Evolutionary conservation across 257 asterid genomes (phyloP).

Genomic region (Ophiorrhiza pumila): DNA sequence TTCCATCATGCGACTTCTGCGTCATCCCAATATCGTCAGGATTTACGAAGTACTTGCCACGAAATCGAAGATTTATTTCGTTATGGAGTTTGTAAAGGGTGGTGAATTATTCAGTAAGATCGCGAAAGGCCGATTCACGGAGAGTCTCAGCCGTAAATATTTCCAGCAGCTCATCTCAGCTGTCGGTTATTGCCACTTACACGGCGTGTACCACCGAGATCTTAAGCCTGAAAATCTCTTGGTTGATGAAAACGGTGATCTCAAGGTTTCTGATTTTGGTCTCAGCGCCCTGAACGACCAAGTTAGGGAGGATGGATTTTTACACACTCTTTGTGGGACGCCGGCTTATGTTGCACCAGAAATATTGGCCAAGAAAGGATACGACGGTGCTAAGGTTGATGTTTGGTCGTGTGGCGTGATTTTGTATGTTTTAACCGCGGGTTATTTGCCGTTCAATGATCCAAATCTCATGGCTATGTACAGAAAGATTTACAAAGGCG

Average conservation of each 20-base stretch:
- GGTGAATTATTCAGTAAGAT: conserved; percentile 74
- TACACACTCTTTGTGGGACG: conserved; percentile 92
- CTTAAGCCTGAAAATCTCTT: conserved; percentile 83
- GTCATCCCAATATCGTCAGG: conserved; percentile 59
- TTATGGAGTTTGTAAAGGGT: conserved; percentile 78
- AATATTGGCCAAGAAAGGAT: conserved; percentile 69
- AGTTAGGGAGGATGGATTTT: conserved; percentile 50
- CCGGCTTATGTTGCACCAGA: conserved; percentile 99
- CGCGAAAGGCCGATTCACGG: conserved; percentile 62
- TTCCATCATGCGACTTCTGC: conserved; percentile 58
- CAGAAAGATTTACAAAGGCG: conserved; percentile 68
- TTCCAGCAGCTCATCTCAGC: conserved; percentile 89
- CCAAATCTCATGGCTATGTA: conserved; percentile 47
- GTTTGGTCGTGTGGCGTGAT: conserved; percentile 71
- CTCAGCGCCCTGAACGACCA: conserved; percentile 73
- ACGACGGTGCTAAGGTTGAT: conserved; percentile 79
- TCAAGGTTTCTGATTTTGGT: conserved; percentile 84
- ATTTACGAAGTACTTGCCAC: conserved; percentile 80
- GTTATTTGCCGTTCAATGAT: conserved; percentile 73
- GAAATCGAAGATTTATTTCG: conserved; percentile 58
- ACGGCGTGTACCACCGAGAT: conserved; percentile 85
- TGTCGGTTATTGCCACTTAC: conserved; percentile 62
- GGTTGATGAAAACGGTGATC: conserved; percentile 72
- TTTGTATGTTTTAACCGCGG: conserved; percentile 36
- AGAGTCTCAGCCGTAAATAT: conserved; percentile 56